phyloP scores from a whole-genome alignment of 495 filamentous ascomycete species.

The Aspergillus taichungensis region DNA sequence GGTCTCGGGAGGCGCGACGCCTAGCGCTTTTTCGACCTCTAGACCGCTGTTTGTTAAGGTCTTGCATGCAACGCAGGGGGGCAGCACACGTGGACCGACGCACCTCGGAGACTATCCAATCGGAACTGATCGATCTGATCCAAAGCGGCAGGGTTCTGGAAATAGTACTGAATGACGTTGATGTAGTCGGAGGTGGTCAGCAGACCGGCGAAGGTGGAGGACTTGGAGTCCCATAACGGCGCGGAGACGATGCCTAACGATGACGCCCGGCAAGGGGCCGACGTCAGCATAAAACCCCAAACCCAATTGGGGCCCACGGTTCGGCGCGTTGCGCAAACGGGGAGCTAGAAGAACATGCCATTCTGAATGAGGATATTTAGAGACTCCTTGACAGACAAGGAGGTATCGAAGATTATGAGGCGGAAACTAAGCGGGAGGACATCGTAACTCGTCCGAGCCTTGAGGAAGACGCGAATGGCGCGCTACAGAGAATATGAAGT shows the following conservation, averaged over 20 bases:
- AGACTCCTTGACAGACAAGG: slow-evolving; percentile 93
- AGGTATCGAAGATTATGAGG: slow-evolving; percentile 90
- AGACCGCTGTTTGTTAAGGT: slow-evolving; percentile 8
- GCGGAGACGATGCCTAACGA: slow-evolving; percentile 88
- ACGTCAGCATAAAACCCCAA: slow-evolving; percentile 18
- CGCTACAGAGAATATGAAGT: slow-evolving; percentile 42
- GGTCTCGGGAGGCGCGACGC: slow-evolving; percentile 87
- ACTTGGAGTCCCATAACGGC: slow-evolving; percentile 93
- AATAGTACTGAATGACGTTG: slow-evolving; percentile 99
- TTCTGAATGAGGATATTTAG: slow-evolving; percentile 95
- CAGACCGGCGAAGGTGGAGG: slow-evolving; percentile 86
- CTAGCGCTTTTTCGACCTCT: slow-evolving; percentile 94
- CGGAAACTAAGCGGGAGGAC: slow-evolving; percentile 96
- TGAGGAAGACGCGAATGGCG: slow-evolving; percentile 91
- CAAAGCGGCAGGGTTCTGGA: slow-evolving; percentile 89
- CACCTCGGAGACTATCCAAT: slow-evolving; percentile 84
- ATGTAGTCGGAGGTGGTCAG: slow-evolving; percentile 94
- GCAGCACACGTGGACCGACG: slow-evolving; percentile 2
- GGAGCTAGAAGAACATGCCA: slow-evolving; percentile 47
- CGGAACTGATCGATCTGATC: slow-evolving; percentile 89
- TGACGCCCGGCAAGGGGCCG: neutral
- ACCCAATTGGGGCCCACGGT: neutral
- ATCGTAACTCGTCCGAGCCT: slow-evolving; percentile 94
- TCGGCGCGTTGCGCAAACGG: neutral
- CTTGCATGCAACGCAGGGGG: neutral